Evolutionary conservation across 495 filamentous ascomycete genomes (phyloP), one percentile per base, ranked within the genome.

Genomic region (Xylaria telfairii): DNA sequence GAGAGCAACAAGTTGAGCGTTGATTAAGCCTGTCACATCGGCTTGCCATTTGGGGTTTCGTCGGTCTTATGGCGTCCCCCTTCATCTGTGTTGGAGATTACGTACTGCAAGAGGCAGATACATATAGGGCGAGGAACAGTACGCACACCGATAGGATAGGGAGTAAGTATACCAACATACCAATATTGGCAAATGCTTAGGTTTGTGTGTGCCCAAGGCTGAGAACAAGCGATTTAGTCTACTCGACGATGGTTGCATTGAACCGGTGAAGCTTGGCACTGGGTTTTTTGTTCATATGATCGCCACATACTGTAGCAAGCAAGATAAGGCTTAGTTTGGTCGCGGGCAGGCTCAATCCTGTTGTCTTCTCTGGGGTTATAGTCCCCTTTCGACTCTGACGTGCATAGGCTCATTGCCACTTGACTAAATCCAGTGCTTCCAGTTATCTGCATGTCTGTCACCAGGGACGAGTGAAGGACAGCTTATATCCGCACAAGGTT

Each of bases 361-460:
- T 37, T 59, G 32, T 37, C 1, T 49, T 21, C 28, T 49, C n/a
- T 65, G 62, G 42, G 30, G 62, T 21, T 49, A 21, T 7, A 15
- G 19, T 46, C 42, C 44, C 21, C 39, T n/a, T 34, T 66, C 64
- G 5, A 41, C 21, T 41, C 42, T 66, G 64, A 54, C 46, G 64
- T 66, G 64, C 64, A 66, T 65, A 32, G n/a, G n/a, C 47, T 26
- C 24, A 64, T 51, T n/a, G 32, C 13, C 64, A 66, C 64, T 66
- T 66, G 64, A 66, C 47, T 53, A 4, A 4, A 17, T 54, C 64
- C 0, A 39, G 44, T 51, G 62, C 62, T 51, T 2, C 30, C n/a
- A 42, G 24, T 41, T 66, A 66, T 66, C 64, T 39, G n/a, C 6
- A 28, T 13, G 3, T 19, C n/a, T 66, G 64, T 66, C 64, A 66